phyloP scores from a whole-genome alignment of 177 flowering plant species.

The Vitis hybrid region DNA sequence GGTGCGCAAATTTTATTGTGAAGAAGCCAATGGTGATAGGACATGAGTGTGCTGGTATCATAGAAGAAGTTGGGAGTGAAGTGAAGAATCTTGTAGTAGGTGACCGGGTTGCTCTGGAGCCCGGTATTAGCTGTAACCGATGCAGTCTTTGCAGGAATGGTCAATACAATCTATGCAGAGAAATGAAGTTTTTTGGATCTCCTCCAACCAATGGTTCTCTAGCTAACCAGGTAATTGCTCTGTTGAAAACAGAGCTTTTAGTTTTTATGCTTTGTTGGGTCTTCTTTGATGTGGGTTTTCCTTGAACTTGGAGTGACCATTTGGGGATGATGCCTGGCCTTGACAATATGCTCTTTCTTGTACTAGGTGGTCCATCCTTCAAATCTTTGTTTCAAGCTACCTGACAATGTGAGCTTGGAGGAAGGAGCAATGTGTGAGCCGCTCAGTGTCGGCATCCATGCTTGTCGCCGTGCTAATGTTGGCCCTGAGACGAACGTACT shows the following conservation, averaged over 20 bases:
- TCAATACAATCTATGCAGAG: constrained; percentile 76
- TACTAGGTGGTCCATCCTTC: constrained; percentile 75
- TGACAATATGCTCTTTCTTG: not conserved
- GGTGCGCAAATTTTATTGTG: constrained; percentile 55
- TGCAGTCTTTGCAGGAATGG: constrained; percentile 64
- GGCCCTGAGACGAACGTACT: constrained; percentile 65
- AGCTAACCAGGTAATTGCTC: constrained; percentile 57
- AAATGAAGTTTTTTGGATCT: constrained; percentile 81
- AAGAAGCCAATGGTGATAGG: constrained; percentile 84
- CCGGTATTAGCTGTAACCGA: constrained; percentile 71
- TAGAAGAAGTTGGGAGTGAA: constrained; percentile 64
- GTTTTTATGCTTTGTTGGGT: too few species aligned
- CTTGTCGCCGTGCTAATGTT: constrained; percentile 68
- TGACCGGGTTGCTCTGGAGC: constrained; percentile 75
- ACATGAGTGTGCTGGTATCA: constrained; percentile 74
- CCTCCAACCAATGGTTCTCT: constrained; percentile 81
- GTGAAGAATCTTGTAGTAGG: constrained; percentile 48
- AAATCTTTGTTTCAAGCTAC: constrained; percentile 69
- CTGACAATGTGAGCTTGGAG: constrained; percentile 77
- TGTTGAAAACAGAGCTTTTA: too few species aligned
- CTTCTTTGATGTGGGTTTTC: too few species aligned
- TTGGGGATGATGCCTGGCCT: too few species aligned
- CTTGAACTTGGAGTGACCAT: too few species aligned
- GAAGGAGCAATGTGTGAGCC: constrained; percentile 96
- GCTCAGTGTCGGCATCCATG: constrained; percentile 77